Evolutionary conservation across 2,329 filamentous ascomycete genomes (phyloP), one percentile per base, ranked within the genome.

Genomic region (Lasiodiplodia sp.): DNA sequence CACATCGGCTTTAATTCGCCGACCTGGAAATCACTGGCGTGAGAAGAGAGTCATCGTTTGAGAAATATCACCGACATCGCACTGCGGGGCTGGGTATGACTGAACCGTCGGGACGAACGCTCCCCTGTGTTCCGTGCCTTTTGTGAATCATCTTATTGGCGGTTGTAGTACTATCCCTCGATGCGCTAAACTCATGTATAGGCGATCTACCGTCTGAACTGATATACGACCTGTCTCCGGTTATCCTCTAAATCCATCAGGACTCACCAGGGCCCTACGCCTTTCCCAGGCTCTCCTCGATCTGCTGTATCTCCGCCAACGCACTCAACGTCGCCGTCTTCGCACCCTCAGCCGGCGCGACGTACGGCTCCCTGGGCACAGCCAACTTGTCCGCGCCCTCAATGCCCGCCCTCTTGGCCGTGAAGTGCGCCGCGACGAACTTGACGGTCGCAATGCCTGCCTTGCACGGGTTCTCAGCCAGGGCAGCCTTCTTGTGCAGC

Each of bases 391-490:
- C 85, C 2, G 88, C 77, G 3, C 76, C 87, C 1, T 83, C 83
- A 47, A 92, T 86, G 2, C 77, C 88, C 1, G 83, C 85, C 69
- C 86, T 83, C 51, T 92, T 86, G 1, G 88, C 90, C 40, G 87
- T 87, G 71, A 85, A 87, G 38, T 88, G 78, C 2, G 87, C 85
- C 0, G 88, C 88, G 0, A 89, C 90, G 75, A 90, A 91, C 79
- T 92, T 92, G n/a, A 87, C 88, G 2, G 84, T 83, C 10, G 88
- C 89, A 72, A 92, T 90, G 6, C 90, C 90, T 12, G 84, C 83
- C 78, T 92, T 92, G 73, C 86, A 87, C 0, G 87, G 86, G 68
- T 86, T 86, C 77, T 92, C 90, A 0, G 89, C 89, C 64, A 92
- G 78, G 8, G 89, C 88, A 0, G 89, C 87, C 75, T 85, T 85